Evolutionary conservation across 2,329 filamentous ascomycete genomes (phyloP).

Genomic region (Ceratocystis ficicola): DNA sequence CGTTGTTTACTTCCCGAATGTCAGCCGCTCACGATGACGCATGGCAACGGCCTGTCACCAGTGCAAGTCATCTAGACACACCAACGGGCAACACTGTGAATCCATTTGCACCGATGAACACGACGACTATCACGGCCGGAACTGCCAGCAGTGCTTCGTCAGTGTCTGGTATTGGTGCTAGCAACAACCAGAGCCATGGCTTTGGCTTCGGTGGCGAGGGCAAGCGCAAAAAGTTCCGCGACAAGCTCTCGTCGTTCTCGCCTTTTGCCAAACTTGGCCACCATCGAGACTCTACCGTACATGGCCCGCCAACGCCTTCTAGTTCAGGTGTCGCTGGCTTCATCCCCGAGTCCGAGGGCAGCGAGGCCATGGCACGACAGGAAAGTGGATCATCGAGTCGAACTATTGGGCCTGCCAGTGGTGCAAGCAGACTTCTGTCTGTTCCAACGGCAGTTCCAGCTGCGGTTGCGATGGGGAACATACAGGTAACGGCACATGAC

Average conservation of each 20-base stretch:
- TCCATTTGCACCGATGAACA: conserved; percentile 23
- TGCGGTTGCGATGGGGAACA: background rate
- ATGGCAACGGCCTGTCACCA: conserved; percentile 28
- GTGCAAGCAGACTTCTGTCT: background rate
- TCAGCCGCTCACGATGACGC: conserved; percentile 23
- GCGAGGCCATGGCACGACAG: conserved; percentile 8
- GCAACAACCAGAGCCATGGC: conserved; percentile 22
- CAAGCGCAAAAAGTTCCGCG: conserved; percentile 17
- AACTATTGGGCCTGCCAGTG: background rate
- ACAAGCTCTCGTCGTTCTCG: conserved; percentile 16
- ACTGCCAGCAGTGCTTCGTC: background rate
- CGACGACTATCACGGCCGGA: conserved; percentile 26
- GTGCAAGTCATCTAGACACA: conserved; percentile 26
- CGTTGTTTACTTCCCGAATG: conserved; percentile 13
- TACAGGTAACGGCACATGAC: conserved; percentile 15
- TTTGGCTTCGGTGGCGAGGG: conserved; percentile 29
- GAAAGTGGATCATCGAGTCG: conserved; percentile 7
- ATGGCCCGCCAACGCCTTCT: background rate
- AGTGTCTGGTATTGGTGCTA: background rate
- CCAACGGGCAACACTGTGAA: background rate
- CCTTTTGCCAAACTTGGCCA: conserved; percentile 20
- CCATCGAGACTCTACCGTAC: background rate
- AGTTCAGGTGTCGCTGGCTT: background rate
- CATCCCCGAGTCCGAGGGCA: background rate
- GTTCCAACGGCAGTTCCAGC: background rate